Percentiles rank a stretch among this genome's conserved stretches.
phyloP scores from a whole-genome alignment of 1,284 basidiomycete genomes.

The Sporisorium graminicola region DNA sequence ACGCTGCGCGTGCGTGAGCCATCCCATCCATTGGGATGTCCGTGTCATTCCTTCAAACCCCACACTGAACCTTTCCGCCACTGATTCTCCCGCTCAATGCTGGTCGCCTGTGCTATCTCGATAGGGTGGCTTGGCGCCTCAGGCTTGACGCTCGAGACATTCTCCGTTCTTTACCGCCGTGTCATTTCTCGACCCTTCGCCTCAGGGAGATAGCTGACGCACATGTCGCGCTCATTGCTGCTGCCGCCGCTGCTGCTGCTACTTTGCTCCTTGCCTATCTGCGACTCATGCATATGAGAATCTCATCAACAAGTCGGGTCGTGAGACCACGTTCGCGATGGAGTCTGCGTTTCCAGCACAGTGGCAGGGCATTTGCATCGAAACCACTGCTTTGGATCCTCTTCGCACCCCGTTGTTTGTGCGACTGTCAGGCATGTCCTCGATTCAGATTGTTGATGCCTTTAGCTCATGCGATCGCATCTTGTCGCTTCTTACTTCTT shows the following conservation, averaged over 20 bases:
- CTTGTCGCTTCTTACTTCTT: not conserved
- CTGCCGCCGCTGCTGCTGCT: not conserved
- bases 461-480: too few relatives aligned
- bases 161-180: not conserved
- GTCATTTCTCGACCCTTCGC: not conserved
- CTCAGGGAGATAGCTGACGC: not conserved
- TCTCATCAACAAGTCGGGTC: not conserved
- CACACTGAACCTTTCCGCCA: not conserved
- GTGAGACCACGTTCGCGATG: not conserved
- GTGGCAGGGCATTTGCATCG: not conserved
- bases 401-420: too few relatives aligned
- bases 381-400: too few relatives aligned
- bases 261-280: not conserved
- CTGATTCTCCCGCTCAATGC: not conserved
- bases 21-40: constrained; percentile 35
- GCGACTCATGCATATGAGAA: not conserved
- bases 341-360: not conserved
- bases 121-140: too few relatives aligned
- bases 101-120: not conserved
- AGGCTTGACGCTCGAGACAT: not conserved
- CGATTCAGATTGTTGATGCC: too few relatives aligned
- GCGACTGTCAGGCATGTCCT: too few relatives aligned
- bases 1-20: constrained; percentile 8
- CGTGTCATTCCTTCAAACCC: constrained; percentile 26
- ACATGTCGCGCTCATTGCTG: not conserved